Percentiles rank a stretch among this genome's conserved stretches.
Conservation (phyloP, 2,329 filamentous ascomycete genomes). For the Ilyonectria sp. region DNA sequence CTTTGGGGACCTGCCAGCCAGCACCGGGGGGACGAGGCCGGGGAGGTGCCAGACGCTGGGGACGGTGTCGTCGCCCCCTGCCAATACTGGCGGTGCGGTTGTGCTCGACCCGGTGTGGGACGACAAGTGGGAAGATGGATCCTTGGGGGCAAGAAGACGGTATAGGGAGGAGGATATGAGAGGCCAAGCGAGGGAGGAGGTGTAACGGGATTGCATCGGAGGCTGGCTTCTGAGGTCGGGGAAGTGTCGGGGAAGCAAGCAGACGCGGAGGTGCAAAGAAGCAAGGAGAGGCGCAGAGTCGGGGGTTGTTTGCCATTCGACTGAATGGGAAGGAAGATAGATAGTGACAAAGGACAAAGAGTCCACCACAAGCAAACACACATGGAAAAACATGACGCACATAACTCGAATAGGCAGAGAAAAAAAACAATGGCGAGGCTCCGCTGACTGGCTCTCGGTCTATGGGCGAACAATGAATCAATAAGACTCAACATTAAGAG, state of each 20-base stretch:
- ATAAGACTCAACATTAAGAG: slow-evolving; percentile 19
- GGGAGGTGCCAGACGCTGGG: slow-evolving; percentile 42
- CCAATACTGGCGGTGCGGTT: slow-evolving; percentile 28
- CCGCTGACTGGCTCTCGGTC: background rate
- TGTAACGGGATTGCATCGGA: slow-evolving; percentile 3
- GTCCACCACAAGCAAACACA: background rate
- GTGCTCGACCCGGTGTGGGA: slow-evolving; percentile 19
- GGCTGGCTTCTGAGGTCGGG: slow-evolving; percentile 13
- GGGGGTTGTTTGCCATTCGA: background rate
- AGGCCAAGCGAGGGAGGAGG: slow-evolving; percentile 9
- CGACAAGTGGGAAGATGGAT: slow-evolving; percentile 22
- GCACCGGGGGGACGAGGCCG: slow-evolving; percentile 15
- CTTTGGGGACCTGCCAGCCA: slow-evolving; percentile 34
- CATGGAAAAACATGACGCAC: background rate
- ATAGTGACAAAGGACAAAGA: background rate
- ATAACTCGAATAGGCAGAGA: background rate
- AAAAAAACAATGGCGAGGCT: slow-evolving; percentile 1
- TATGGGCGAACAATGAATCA: slow-evolving; percentile 2
- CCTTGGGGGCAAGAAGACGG: slow-evolving; percentile 20
- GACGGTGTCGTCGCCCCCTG: slow-evolving; percentile 39
- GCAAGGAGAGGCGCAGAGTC: background rate
- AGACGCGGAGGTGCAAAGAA: slow-evolving; percentile 7
- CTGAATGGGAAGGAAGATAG: background rate
- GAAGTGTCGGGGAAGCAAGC: slow-evolving; percentile 8
- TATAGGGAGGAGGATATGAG: slow-evolving; percentile 8